Base-by-base conservation (phyloP, 208 protist species). In the Histomonas meleagridis region DNA sequence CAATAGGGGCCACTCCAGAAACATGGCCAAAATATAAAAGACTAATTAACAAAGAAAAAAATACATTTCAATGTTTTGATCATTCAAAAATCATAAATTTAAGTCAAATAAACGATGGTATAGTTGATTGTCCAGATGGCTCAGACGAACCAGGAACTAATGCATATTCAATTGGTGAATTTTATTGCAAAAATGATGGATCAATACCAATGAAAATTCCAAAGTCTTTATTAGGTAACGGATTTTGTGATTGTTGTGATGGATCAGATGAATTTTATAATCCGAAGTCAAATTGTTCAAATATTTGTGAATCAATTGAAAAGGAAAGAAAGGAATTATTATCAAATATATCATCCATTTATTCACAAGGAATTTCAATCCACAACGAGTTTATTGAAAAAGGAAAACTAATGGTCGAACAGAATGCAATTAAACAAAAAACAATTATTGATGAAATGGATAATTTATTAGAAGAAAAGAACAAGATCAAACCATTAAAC, bases 181-280 rank as follows among this genome's bases (percentile, higher is more conserved):
- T 55, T 38, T 86, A 86, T 49, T 86, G 76, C 26, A 1, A 32
- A 32, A 86, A 86, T 28, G 4, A 18, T 26, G 76, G 46, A 55
- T 32, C 32, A 38, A 16, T 55, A n/a, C 76, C 76, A 51, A 32
- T 38, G 18, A 1, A 18, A 55, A 86, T 86, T 55, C 23, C 76
- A 10, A 86, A 86, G 55, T 86, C 46, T 40, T 55, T 40, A 10
- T 40, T 86, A 57, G 76, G 76, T 38, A 46, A 86, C 55, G 76
- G 76, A 55, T 55, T 57, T 38, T 86, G 76, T 46, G 76, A 86
- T 55, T 86, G 76, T 46, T 86, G 76, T 38, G 76, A 86, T 86
- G 76, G 76, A 32, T 23, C 76, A 38, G 76, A 86, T 55, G 76
- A 86, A 86, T 72, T 40, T 38, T n/a, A 32, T 16, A 55, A 55